phyloP scores from a whole-genome alignment of 352 stramenopile species.

The Phytophthora sansomeana region DNA sequence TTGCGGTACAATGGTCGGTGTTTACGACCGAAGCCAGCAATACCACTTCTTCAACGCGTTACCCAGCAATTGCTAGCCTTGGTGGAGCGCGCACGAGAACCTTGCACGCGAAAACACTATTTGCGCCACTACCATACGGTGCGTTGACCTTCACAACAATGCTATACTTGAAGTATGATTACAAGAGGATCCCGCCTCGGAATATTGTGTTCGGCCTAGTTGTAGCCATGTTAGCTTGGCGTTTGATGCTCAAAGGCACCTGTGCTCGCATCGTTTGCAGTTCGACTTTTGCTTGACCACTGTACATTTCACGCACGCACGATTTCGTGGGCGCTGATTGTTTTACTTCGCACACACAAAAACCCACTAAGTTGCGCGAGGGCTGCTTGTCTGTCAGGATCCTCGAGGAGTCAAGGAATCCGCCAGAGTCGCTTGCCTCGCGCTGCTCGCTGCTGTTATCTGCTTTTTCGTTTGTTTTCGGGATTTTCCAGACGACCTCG shows the following conservation, averaged over 20 bases:
- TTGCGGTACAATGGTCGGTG: conserved; percentile 75
- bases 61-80: conserved; percentile 64
- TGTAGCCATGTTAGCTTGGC: conserved; percentile 14
- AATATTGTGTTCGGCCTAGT: conserved; percentile 27
- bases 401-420: conserved; percentile 4
- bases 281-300: conserved; percentile 34
- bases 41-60: conserved; percentile 87
- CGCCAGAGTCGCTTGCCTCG: conserved; percentile 15
- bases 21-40: conserved; percentile 64
- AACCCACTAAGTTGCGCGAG: conserved; percentile 37
- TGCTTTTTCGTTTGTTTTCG: conserved; percentile 36
- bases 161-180: conserved; percentile 24
- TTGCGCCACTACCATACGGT: not conserved
- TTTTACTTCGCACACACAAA: conserved; percentile 41
- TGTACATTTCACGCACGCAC: conserved; percentile 42
- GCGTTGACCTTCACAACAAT: conserved; percentile 12
- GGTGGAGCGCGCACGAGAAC: too few relatives aligned
- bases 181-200: conserved; percentile 16
- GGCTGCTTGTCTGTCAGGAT: conserved; percentile 11
- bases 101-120: too few relatives aligned
- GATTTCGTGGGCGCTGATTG: conserved; percentile 35
- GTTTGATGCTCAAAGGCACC: conserved; percentile 21
- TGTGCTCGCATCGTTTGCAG: conserved; percentile 14
- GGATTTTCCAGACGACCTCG: conserved; percentile 10
- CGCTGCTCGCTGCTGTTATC: conserved; percentile 31